These are phyloP conservation scores for Monosiga brevicollis DNA, from an alignment of 78 protist species.

Conservation along the genomic window DNA sequence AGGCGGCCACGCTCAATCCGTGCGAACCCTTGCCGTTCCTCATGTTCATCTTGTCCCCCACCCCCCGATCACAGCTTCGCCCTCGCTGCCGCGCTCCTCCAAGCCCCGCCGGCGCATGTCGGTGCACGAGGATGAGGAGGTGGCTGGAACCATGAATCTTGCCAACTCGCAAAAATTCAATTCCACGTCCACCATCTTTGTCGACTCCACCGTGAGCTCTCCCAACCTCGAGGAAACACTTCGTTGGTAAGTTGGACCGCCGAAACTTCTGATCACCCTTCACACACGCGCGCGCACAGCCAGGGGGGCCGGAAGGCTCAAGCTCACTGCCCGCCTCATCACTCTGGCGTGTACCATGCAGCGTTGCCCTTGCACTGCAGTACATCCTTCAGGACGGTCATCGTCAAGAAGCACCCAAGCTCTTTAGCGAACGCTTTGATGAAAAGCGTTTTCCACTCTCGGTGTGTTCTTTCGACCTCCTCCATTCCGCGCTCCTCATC, in stretches of 20 bases:
- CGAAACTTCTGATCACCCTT: no score
- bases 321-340: neutral
- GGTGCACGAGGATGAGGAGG: neutral
- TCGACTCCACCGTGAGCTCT: neutral
- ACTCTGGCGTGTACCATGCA: neutral
- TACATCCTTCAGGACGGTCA: neutral
- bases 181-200: constrained; percentile 15
- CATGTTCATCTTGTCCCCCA: neutral
- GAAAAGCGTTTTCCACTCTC: constrained; percentile 3
- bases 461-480: neutral
- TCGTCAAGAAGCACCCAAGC: neutral
- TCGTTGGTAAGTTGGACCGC: neutral
- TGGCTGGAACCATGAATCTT: neutral
- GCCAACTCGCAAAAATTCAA: constrained; percentile 10
- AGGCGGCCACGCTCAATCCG: neutral
- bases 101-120: neutral
- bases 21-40: neutral
- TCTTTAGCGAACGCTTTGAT: neutral
- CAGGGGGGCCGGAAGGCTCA: no score
- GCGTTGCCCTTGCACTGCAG: neutral
- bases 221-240: constrained; percentile 13
- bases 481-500: neutral
- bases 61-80: neutral
- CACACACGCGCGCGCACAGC: no score
- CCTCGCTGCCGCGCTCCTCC: neutral